Conservation (phyloP, 78 protist genomes). For the Isochrysis galbana region DNA sequence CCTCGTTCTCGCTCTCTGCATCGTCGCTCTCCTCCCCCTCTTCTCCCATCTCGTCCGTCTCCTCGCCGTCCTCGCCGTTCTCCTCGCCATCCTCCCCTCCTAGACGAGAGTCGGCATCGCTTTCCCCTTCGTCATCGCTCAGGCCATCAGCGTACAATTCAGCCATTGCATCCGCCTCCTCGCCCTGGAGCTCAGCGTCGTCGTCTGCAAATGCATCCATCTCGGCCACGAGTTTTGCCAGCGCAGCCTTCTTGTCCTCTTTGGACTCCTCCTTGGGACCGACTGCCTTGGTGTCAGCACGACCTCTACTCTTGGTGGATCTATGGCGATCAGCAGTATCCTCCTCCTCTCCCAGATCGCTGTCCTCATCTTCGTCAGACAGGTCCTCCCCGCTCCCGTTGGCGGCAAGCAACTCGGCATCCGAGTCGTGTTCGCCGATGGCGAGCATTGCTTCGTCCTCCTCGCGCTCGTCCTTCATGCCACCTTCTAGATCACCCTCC, state of each 20-base stretch:
- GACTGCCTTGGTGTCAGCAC: not conserved
- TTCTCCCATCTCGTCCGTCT: slow-evolving; percentile 47
- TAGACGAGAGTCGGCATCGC: not conserved
- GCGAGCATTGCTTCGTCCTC: not conserved
- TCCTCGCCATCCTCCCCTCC: not conserved
- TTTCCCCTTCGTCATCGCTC: slow-evolving; percentile 29
- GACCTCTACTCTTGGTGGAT: not conserved
- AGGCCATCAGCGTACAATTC: not conserved
- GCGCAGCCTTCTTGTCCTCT: not conserved
- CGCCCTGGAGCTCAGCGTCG: not conserved
- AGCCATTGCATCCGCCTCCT: not conserved
- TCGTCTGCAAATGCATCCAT: not conserved
- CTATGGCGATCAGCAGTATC: slow-evolving; percentile 47
- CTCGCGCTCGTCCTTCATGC: slow-evolving; percentile 6
- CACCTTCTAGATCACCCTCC: slow-evolving; percentile 26
- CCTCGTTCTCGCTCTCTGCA: slow-evolving; percentile 48
- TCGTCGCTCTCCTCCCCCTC: slow-evolving; percentile 51
- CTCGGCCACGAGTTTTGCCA: not conserved
- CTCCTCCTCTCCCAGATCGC: slow-evolving; percentile 47
- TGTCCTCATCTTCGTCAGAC: slow-evolving; percentile 38
- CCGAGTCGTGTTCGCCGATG: slow-evolving; percentile 29
- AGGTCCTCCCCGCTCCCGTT: slow-evolving; percentile 42
- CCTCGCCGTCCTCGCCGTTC: slow-evolving; percentile 53
- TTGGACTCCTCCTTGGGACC: slow-evolving; percentile 20
- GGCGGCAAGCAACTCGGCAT: not conserved